Base-by-base conservation (phyloP, 805 yeast genomes). In the Danielozyma ontarioensis region DNA sequence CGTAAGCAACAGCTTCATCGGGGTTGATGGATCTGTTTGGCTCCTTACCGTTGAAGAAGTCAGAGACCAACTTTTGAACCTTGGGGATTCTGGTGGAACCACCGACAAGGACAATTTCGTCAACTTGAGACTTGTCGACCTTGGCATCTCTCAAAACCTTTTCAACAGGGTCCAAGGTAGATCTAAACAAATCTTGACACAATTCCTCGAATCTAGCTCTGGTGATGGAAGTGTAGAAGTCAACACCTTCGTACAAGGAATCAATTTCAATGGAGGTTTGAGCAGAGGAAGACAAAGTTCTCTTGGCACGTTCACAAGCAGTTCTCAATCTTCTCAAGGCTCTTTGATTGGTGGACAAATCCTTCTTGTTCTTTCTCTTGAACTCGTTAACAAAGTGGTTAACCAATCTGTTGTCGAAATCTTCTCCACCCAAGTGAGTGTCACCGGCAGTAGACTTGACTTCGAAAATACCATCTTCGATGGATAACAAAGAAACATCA, bases 291-390 rank as follows among this genome's bases (percentile, higher is more conserved):
- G 97, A 90, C 57, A 89, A 78, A 44, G 97, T 87, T 79, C 97
- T 87, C 94, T 89, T 89, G 47, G 97, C 97, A 72, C 97, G 83
- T 78, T 89, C 97, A 74, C 96, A 88, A 54, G 97, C 96, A 51
- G 97, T 89, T 80, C 97, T 84, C 68, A 89, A 78, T 81, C 97
- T 87, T 78, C 97, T 86, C 64, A 90, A 76, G 45, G 97, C 94
- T 78, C 97, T 86, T 76, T 88, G 96, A 81, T 89, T 88, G 54
- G 78, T 50, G 34, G 95, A 77, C 48, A 90, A 70, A 65, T 90
- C 97, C 78, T 87, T 86, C 83, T 87, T 87, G 81, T 85, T 78
- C 80, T 90, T 89, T 76, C 96, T 81, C 87, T 90, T 89, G 83
- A 89, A 90, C 73, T 90, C 97, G 62, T 78, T 80, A 50, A 82